Percentiles rank a stretch among this genome's conserved stretches.
Conservation (phyloP, 2,329 filamentous ascomycete genomes). For the Microcyclosporella mali region DNA sequence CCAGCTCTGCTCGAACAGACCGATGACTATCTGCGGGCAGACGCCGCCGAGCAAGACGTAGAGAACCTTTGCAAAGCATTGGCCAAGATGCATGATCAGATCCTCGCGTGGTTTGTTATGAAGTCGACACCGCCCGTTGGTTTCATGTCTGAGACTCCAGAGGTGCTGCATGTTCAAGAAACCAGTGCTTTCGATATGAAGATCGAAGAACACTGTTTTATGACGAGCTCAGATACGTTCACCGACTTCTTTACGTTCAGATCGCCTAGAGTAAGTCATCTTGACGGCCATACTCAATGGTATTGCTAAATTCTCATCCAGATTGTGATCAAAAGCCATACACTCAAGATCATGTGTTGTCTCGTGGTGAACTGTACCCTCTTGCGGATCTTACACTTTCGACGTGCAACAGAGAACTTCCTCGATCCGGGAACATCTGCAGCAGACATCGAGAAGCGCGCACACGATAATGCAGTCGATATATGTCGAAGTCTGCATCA, state of each 20-base stretch:
- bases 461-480: slow-evolving; percentile 1
- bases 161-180: background rate
- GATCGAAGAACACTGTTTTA: slow-evolving; percentile 12
- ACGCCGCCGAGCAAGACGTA: no score
- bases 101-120: no score
- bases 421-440: background rate
- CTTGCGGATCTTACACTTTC: slow-evolving; percentile 12
- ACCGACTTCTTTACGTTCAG: slow-evolving; percentile 6
- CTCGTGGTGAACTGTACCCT: slow-evolving; percentile 9
- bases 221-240: slow-evolving; percentile 7
- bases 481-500: slow-evolving; percentile 9
- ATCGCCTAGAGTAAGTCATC: background rate
- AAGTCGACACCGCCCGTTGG: no score
- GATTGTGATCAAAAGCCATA: slow-evolving; percentile 2
- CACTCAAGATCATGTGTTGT: slow-evolving; percentile 3
- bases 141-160: background rate
- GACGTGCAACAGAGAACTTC: background rate
- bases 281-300: no score
- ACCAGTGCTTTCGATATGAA: slow-evolving; percentile 5
- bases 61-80: no score
- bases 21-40: background rate
- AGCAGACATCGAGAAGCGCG: slow-evolving; percentile 30
- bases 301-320: no score
- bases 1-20: slow-evolving; percentile 4
- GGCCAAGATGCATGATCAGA: background rate